Evolutionary conservation across 1,284 basidiomycete genomes (phyloP).

Genomic region (Ganoderma sinense): DNA sequence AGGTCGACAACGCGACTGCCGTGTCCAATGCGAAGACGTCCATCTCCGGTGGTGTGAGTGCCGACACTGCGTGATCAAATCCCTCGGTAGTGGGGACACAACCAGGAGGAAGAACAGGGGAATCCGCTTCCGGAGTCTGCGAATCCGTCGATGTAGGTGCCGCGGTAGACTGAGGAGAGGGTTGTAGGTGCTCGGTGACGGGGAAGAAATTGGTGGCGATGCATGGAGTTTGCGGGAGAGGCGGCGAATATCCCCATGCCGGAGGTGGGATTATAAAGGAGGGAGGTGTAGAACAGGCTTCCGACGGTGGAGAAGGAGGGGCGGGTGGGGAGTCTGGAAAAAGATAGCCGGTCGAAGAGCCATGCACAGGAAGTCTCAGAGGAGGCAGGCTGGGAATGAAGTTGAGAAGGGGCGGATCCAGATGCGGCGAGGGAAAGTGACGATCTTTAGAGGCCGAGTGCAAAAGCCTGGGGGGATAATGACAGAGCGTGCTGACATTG

Average conservation of each 20-base stretch:
- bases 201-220: conserved; percentile 29
- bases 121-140: conserved; percentile 32
- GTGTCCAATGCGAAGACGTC: conserved; percentile 40
- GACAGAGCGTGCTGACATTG: background rate
- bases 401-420: conserved; percentile 32
- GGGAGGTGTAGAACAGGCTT: conserved; percentile 14
- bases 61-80: background rate
- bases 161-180: conserved; percentile 6
- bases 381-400: conserved; percentile 31
- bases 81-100: conserved; percentile 11
- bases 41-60: conserved; percentile 34
- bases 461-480: conserved; percentile 1
- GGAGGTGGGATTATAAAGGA: conserved; percentile 17
- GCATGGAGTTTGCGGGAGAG: conserved; percentile 1
- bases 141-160: conserved; percentile 13
- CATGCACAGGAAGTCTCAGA: conserved; percentile 28
- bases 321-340: conserved; percentile 24
- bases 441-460: conserved; percentile 11
- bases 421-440: conserved; percentile 24
- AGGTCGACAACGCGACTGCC: conserved; percentile 25
- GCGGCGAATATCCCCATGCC: background rate
- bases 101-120: conserved; percentile 36
- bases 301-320: conserved; percentile 20
- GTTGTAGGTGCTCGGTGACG: conserved; percentile 13
- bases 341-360: conserved; percentile 17